Evolutionary conservation across 2,329 filamentous ascomycete genomes (phyloP), one percentile per base, ranked within the genome.

Genomic region (Didymella keratinophila): DNA sequence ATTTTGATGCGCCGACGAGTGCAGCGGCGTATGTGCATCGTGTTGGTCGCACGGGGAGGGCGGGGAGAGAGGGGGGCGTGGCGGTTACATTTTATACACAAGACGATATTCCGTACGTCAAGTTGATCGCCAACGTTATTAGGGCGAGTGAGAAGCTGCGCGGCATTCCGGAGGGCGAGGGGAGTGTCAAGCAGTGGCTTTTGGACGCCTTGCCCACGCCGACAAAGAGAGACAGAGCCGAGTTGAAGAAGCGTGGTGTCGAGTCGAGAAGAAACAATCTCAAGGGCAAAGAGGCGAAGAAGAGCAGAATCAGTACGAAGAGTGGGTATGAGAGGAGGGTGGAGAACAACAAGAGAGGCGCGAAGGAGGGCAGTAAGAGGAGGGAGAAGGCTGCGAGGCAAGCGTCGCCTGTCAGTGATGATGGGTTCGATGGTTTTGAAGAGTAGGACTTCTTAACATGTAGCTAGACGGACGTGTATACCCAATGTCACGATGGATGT

Each of bases 41-140:
- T 11, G 93, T 95, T 0, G 95, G 95, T 0, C 86, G 95, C 45
- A 98, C 95, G 0, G 95, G 94, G 0, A 86, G 95, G 21, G 95
- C 93, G 0, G 95, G 95, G 0, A 86, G 93, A 23, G 87, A 91
- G 70, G 93, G 93, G 20, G 95, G 95, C 46, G 86, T 97, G 3
- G 93, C 93, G 0, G 89, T 99, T 1, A 99, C 95, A 0, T 89
- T 97, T 58, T 99, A 97, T 78, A 98, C 94, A 0, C 92, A 95
- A 75, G 95, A 97, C 61, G 95, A 99, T 71, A 89, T 98, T 4
- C 90, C 91, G 0, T 92, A 89, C 64, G 87, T 99, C 56, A 96
- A 94, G 80, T 91, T 88, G 63, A 91, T 99, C 27, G 95, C 93
- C 32, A 97, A 97, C 71, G 91, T 98, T 32, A 97, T 99, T 63